phyloP scores from a whole-genome alignment of 1,284 basidiomycete genomes.

The Schizophyllum commune region DNA sequence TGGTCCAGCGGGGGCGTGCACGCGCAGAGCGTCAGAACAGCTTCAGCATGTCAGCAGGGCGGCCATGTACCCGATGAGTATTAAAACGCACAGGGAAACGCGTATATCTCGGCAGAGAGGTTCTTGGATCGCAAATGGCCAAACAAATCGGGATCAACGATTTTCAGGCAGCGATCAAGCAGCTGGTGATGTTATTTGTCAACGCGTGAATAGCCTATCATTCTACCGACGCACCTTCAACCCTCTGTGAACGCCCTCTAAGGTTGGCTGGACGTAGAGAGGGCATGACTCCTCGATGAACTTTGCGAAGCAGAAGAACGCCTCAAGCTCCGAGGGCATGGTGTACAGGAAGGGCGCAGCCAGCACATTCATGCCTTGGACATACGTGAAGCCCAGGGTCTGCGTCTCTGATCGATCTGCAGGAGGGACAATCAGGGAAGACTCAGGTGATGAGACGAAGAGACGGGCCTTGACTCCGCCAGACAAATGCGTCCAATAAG shows the following conservation, averaged over 20 bases:
- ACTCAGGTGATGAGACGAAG: neutral
- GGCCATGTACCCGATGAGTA: no score
- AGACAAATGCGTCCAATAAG: slow-evolving; percentile 93
- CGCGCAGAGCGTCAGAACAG: slow-evolving; percentile 90
- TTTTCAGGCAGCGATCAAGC: slow-evolving; percentile 84
- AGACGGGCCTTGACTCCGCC: slow-evolving; percentile 75
- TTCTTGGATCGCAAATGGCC: slow-evolving; percentile 81
- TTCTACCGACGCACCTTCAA: slow-evolving; percentile 55
- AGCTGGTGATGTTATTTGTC: slow-evolving; percentile 45
- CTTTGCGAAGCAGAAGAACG: slow-evolving; percentile 90
- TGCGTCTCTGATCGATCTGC: slow-evolving; percentile 66
- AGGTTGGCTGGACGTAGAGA: slow-evolving; percentile 90
- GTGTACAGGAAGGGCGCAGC: slow-evolving; percentile 96
- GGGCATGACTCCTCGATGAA: slow-evolving; percentile 95
- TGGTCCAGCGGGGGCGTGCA: slow-evolving; percentile 95
- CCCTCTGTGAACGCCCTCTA: slow-evolving; percentile 91
- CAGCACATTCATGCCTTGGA: slow-evolving; percentile 98
- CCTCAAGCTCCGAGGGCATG: slow-evolving; percentile 93
- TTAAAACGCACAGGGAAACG: slow-evolving; percentile 78
- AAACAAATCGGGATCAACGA: slow-evolving; percentile 84
- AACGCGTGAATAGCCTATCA: neutral
- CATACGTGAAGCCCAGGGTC: slow-evolving; percentile 81
- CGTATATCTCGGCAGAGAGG: slow-evolving; percentile 96
- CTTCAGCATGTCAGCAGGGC: slow-evolving; percentile 32
- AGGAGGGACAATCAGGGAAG: neutral